phyloP scores from a whole-genome alignment of 2,329 filamentous ascomycete genomes.

The Ambrosiella cleistominuta region DNA sequence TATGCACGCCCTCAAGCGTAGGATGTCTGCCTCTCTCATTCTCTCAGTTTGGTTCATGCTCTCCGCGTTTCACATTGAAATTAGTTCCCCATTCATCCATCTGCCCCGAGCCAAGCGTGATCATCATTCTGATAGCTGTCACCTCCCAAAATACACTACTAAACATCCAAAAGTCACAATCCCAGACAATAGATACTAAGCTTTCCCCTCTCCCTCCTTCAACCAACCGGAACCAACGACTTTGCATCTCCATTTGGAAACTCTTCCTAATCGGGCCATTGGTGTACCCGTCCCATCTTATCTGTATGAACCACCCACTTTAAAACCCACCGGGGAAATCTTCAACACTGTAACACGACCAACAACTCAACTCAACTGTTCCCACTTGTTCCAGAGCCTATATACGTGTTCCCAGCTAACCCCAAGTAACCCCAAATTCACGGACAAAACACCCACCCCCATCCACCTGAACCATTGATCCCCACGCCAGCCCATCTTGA shows the following conservation, averaged over 20 bases:
- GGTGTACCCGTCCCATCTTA: not conserved
- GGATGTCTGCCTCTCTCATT: too few species aligned
- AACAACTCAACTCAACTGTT: too few species aligned
- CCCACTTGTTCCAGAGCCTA: too few species aligned
- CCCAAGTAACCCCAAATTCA: too few species aligned
- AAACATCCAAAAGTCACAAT: too few species aligned
- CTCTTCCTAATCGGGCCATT: not conserved
- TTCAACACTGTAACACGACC: not conserved
- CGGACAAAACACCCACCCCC: too few species aligned
- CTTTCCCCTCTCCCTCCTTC: not conserved
- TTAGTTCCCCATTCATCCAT: not conserved
- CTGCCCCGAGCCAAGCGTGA: not conserved
- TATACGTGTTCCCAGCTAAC: too few species aligned
- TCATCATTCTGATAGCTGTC: not conserved
- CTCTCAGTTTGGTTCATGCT: too few species aligned
- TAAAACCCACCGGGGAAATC: not conserved
- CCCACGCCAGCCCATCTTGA: not conserved
- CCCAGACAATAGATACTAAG: too few species aligned
- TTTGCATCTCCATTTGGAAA: not conserved
- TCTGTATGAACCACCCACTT: not conserved
- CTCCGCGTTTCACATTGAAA: not conserved
- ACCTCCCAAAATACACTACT: not conserved
- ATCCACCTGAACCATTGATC: not conserved
- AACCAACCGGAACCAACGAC: not conserved
- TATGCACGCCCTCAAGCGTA: not conserved